Evolutionary conservation across 257 asterid species (phyloP).

Genomic region (Ilex aquifolium): DNA sequence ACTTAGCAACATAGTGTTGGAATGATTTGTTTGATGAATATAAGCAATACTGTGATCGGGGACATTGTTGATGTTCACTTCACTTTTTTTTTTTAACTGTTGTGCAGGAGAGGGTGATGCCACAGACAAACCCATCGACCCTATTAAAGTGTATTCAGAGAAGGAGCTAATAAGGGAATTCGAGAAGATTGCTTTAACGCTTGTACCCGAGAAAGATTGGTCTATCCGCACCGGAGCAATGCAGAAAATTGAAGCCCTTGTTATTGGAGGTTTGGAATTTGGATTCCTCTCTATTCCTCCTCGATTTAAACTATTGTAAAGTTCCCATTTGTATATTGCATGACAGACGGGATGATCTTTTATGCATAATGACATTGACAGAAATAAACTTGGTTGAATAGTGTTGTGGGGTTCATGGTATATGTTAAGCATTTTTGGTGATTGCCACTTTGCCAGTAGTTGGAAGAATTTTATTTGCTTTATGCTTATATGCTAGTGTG

Average conservation of each 20-base stretch:
- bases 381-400: no score
- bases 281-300: conserved; percentile 15
- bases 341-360: no score
- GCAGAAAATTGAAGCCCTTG: conserved; percentile 96
- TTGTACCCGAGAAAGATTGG: conserved; percentile 99
- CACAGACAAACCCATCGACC: conserved; percentile 88
- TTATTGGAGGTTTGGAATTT: conserved; percentile 86
- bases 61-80: conserved; percentile 9
- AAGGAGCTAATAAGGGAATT: conserved; percentile 94
- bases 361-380: no score
- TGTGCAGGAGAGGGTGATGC: conserved; percentile 85
- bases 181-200: conserved; percentile 85
- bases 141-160: conserved; percentile 88
- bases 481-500: no score
- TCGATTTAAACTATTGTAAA: conserved; percentile 1
- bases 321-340: no score
- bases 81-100: conserved; percentile 12
- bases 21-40: no score
- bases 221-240: conserved; percentile 87
- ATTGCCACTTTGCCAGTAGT: no score
- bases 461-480: no score
- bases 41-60: no score
- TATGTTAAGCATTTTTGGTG: no score
- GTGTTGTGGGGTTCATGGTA: no score
- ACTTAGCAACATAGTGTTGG: no score